Base-by-base conservation (phyloP, 345 rosid species). In the Ailanthus altissimus region DNA sequence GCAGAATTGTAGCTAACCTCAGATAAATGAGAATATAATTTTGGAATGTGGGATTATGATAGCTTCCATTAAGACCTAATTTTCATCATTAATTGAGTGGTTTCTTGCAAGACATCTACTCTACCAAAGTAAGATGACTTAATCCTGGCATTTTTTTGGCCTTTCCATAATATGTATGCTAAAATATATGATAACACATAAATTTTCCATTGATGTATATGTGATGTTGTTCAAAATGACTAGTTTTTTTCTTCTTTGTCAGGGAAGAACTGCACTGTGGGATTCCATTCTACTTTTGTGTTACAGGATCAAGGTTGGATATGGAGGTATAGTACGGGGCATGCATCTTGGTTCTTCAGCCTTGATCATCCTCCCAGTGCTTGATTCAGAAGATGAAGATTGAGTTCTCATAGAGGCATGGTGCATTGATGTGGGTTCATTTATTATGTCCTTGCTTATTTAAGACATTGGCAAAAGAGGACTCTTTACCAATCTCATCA, bases 201-300 rank as follows among this genome's bases (percentile, higher is more conserved):
- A 3, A 1, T 21, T 15, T 53, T 8, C 11, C 40, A 10, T 18
- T 67, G 65, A 42, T 16, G 26, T 23, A 11, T 38, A 26, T 21
- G 54, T 11, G n/a, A 13, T 23, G 12, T 20, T 5, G 28, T 53
- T 15, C 46, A 57, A 75, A 42, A 79, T n/a, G 57, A 45, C 71
- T 14, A 25, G 20, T n/a, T 60, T 78, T 76, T 42, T 50, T 57
- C 60, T 64, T 75, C 46, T 8, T 70, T 78, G 70, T 60, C 97
- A 93, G 98, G 99, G 99, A 78, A 84, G 99, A 72, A 90, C 97
- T 43, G 93, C 97, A 40, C 68, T 93, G 68, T 93, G 99, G 98
- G 97, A 93, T 85, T 85, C 98, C 21, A 82, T 93, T 76, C 79
- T 93, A 85, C 85, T 95, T 13, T 57, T 90, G 78, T 90, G 97